These are phyloP conservation scores for Amanita jacksonii DNA, from an alignment of 768 basidiomycete species.

Conservation along the genomic window DNA sequence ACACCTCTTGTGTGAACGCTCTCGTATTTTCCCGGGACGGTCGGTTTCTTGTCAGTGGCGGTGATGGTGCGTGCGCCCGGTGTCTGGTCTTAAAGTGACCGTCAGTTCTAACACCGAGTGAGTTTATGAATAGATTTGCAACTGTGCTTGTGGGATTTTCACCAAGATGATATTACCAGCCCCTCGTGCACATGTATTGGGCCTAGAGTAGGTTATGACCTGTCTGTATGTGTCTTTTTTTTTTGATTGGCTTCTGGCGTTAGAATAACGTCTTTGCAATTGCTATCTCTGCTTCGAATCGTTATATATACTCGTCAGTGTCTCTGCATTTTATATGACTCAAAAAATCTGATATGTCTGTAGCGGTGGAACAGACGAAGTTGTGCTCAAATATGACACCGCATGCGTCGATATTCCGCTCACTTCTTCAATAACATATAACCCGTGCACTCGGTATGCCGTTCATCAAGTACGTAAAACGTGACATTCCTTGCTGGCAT, in stretches of 20 bases:
- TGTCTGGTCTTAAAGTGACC: conserved; percentile 1
- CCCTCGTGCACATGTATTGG: conserved; percentile 37
- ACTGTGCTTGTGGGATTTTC: conserved; percentile 57
- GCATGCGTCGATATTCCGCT: conserved; percentile 24
- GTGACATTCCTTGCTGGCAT: too few species aligned
- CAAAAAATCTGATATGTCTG: not conserved
- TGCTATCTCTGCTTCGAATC: conserved; percentile 59
- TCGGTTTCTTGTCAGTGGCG: conserved; percentile 57
- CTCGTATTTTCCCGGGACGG: conserved; percentile 52
- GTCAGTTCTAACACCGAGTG: not conserved
- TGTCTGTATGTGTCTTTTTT: not conserved
- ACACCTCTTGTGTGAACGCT: conserved; percentile 57
- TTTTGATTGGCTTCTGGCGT: not conserved
- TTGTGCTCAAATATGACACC: conserved; percentile 45
- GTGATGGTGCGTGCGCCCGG: conserved; percentile 42
- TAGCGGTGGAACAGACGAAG: conserved; percentile 48
- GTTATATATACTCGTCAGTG: conserved; percentile 55
- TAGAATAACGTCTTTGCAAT: conserved; percentile 67
- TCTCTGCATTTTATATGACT: conserved; percentile 6
- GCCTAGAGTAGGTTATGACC: conserved; percentile 29
- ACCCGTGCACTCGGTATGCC: conserved; percentile 12
- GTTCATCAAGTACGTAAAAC: conserved; percentile 17
- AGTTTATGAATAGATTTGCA: conserved; percentile 32
- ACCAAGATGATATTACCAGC: conserved; percentile 41
- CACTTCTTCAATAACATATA: conserved; percentile 12